Evolutionary conservation across 2,329 filamentous ascomycete genomes (phyloP).

Genomic region (Colletotrichum gloeosporioides): DNA sequence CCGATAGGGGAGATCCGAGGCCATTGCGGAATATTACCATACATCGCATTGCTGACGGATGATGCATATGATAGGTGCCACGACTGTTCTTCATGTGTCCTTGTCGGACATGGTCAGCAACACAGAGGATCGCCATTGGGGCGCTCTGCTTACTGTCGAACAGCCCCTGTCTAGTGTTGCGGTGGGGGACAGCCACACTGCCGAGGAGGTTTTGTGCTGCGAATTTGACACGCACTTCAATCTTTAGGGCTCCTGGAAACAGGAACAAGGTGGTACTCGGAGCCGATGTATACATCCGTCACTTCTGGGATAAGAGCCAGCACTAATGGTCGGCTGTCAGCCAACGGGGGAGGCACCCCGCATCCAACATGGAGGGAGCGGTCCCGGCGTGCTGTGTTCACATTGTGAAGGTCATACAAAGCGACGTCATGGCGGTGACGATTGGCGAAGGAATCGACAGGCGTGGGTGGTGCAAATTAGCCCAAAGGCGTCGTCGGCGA

Average conservation of each 20-base stretch:
- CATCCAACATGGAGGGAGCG: neutral
- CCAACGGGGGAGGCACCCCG: neutral
- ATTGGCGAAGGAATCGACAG: neutral
- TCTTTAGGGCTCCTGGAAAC: neutral
- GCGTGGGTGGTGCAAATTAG: neutral
- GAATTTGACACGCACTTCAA: neutral
- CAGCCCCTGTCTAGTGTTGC: neutral
- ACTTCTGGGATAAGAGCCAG: neutral
- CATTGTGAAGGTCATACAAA: neutral
- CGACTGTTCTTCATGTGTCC: conserved; percentile 1
- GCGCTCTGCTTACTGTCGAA: conserved; percentile 1
- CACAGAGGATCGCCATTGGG: neutral
- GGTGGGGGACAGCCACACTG: neutral
- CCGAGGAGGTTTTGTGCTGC: neutral
- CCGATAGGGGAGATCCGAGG: neutral
- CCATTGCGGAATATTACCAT: neutral
- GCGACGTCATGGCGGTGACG: neutral
- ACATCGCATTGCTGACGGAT: neutral
- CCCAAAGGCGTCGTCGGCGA: neutral
- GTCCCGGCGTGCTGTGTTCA: neutral
- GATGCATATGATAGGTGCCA: conserved; percentile 12
- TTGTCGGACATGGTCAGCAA: conserved; percentile 14
- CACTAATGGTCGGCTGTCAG: neutral
- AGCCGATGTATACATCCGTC: neutral
- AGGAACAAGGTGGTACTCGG: neutral